Base-by-base conservation (phyloP, 352 stramenopile species). In the Hyaloperonospora arabidopsidis region DNA sequence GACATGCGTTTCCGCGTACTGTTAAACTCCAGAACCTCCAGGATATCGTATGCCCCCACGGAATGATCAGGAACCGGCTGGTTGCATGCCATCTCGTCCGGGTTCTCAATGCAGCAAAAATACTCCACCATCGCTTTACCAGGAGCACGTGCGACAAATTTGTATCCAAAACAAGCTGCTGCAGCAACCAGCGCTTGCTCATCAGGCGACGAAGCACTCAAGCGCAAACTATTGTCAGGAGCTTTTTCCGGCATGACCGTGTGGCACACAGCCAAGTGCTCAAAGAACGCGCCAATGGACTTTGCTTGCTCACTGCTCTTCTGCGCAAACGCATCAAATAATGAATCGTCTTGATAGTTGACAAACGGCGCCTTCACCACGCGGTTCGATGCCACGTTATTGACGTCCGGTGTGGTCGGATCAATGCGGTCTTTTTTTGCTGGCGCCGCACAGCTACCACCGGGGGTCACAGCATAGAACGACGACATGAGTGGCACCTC, bases 171-270 rank as follows among this genome's bases (percentile, higher is more conserved):
- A 52, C 82, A 86, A 1, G 59, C 76, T 11, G 84, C 87, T 0
- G 79, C 86, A 12, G 77, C 81, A 6, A 97, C 88, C 4, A 97
- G 61, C 17, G 87, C 87, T 58, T 96, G 84, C 34, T 97, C 88
- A 61, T 97, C 88, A 0, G 87, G 88, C 34, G 87, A 97, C 44
- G 93, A 96, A 1, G 93, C 89, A 54, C 90, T 96, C 54, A 97
- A 78, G 1, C 81, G 73, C 3, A 96, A 59, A 54, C 61, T 82
- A 3, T 83, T 85, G 43, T 97, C 93, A 0, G 93, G 49, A 28
- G 96, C 84, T 12, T 87, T 91, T 67, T 99, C 97, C 0, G 97
- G 94, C 65, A 99, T 97, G 28, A 99, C 96, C 5, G 96, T 99
- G 71, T 99, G 93, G 65, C 92, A 97, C 12, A 97, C 73, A 3